phyloP scores from a whole-genome alignment of 495 filamentous ascomycete species.

The Tuber umbilicatum region DNA sequence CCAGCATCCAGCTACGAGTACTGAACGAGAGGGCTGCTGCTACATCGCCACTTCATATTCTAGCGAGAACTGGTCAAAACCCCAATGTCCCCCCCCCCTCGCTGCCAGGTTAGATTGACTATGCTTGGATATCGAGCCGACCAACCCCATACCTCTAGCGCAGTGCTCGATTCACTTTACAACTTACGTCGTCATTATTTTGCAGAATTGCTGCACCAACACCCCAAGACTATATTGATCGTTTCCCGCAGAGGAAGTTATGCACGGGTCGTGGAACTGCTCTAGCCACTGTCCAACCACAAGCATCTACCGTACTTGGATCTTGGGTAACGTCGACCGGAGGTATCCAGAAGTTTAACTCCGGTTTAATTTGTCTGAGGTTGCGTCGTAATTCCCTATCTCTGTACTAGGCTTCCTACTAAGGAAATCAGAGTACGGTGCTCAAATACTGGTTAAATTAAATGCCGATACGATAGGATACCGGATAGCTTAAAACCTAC shows the following conservation, averaged over 20 bases:
- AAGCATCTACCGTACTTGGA: not conserved
- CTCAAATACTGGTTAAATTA: not conserved
- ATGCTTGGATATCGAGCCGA: not conserved
- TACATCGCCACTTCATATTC: not conserved
- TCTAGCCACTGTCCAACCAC: not conserved
- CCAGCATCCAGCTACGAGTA: not conserved
- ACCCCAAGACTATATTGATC: not conserved
- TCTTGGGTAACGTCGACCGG: not conserved
- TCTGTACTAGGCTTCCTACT: not conserved
- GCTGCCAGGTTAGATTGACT: not conserved
- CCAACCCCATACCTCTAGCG: not conserved
- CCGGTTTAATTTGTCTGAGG: not conserved
- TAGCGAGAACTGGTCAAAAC: not conserved
- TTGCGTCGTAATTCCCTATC: not conserved
- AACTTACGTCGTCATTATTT: not conserved
- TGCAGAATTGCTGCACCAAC: not conserved
- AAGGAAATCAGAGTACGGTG: not conserved
- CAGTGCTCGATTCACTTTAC: not conserved
- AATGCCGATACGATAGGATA: not conserved
- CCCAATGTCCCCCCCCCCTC: not conserved
- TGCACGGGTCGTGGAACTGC: not conserved
- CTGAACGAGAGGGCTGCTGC: not conserved
- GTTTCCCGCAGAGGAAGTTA: not conserved
- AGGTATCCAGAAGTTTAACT: not conserved
- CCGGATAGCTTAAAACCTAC: not conserved